phyloP scores from a whole-genome alignment of 768 basidiomycete genomes.

The Boletus fagicola region DNA sequence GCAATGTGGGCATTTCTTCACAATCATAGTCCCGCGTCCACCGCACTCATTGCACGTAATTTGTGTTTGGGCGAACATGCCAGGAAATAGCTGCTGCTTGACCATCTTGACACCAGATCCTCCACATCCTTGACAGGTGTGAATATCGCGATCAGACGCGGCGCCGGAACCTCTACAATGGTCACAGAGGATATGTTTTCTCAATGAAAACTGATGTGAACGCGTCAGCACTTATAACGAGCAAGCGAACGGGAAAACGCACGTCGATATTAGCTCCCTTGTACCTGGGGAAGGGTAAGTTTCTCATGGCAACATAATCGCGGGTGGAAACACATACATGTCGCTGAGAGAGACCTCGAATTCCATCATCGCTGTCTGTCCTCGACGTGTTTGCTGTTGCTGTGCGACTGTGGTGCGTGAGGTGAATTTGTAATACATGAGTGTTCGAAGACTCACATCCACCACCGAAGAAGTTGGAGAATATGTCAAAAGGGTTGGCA shows the following conservation, averaged over 20 bases:
- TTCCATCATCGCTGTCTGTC: conserved; percentile 73
- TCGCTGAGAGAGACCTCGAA: conserved; percentile 87
- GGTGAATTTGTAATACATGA: neutral
- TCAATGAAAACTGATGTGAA: conserved; percentile 75
- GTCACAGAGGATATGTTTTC: conserved; percentile 90
- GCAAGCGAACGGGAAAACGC: conserved; percentile 18
- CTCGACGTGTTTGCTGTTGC: conserved; percentile 66
- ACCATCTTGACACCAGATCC: conserved; percentile 84
- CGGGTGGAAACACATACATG: conserved; percentile 48
- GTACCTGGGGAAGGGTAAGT: conserved; percentile 50
- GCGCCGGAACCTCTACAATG: conserved; percentile 97
- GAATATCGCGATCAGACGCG: conserved; percentile 83
- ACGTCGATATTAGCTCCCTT: conserved; percentile 84
- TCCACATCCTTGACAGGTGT: conserved; percentile 79
- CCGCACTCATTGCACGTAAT: conserved; percentile 79
- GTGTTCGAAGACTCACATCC: conserved; percentile 52
- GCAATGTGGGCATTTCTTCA: conserved; percentile 79
- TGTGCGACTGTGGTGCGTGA: conserved; percentile 20
- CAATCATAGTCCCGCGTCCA: conserved; percentile 80
- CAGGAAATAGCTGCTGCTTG: conserved; percentile 92
- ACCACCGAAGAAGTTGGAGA: conserved; percentile 88
- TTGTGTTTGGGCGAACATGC: conserved; percentile 92
- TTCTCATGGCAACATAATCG: neutral
- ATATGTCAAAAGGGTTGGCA: conserved; percentile 92
- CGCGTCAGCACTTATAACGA: conserved; percentile 1